phyloP scores from a whole-genome alignment of 352 stramenopile species.

The Phytophthora europaea region DNA sequence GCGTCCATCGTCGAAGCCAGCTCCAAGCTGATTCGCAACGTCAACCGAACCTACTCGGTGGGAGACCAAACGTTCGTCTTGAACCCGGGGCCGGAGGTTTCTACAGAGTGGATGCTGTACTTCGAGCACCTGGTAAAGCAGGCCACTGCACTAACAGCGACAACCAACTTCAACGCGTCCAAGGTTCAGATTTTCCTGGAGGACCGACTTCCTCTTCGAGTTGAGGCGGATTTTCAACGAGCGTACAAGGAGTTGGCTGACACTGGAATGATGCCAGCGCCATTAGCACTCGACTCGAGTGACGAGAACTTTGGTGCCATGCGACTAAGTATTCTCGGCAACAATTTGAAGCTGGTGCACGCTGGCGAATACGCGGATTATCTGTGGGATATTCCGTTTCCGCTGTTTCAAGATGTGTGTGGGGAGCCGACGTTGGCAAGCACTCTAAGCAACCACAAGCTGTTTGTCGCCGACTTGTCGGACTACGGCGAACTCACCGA shows the following conservation, averaged over 20 bases:
- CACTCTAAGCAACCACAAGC: conserved; percentile 18
- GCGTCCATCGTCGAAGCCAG: conserved; percentile 33
- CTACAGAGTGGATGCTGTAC: conserved; percentile 35
- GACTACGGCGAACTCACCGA: conserved; percentile 30
- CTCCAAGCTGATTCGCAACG: conserved; percentile 40
- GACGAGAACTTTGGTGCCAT: conserved; percentile 50
- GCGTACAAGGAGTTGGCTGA: conserved; percentile 34
- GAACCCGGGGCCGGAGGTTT: conserved; percentile 33
- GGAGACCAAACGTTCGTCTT: conserved; percentile 34
- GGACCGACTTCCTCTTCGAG: conserved; percentile 25
- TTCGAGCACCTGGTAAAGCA: conserved; percentile 40
- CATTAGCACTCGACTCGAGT: conserved; percentile 41
- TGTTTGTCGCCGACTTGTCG: conserved; percentile 45
- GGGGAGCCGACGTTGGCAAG: conserved; percentile 14
- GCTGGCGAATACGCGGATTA: conserved; percentile 28
- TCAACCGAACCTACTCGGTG: conserved; percentile 34
- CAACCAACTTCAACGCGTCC: conserved; percentile 33
- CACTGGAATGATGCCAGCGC: conserved; percentile 25
- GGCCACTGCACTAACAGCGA: conserved; percentile 26
- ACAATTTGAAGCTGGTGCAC: conserved; percentile 40
- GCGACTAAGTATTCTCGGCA: conserved; percentile 44
- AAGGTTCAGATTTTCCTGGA: conserved; percentile 32
- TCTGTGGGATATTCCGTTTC: conserved; percentile 15
- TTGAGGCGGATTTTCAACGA: conserved; percentile 25
- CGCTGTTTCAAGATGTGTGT: conserved; percentile 24